Evolutionary conservation across 148 eudicot genomes (phyloP), one percentile per base, ranked within the genome.

Genomic region (Gaultheria prostrata): DNA sequence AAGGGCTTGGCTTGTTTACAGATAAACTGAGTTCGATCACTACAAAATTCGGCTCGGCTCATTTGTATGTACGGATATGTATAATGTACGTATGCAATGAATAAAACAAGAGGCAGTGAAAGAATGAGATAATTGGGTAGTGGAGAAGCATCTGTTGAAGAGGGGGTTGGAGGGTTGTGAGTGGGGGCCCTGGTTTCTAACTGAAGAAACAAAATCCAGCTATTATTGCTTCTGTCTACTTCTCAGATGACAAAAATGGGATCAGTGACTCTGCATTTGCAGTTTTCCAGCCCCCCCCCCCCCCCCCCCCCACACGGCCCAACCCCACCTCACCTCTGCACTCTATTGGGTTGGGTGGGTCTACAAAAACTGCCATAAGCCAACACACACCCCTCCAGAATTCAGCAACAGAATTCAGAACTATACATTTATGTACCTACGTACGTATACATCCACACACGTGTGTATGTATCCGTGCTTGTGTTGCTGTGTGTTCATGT

Each of bases 121-220:
- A 30, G 72, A 67, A 67, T 28, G 39, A 28, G 39, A 67, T 67
- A 67, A 67, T 67, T 67, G 72, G 72, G 72, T 30, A 67, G 72
- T 67, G 72, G 72, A 67, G 72, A 67, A 67, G 72, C 72, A 67
- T 21, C 50, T 39, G 56, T 76, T 70, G 32, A 50, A 57, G 83
- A 39, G 82, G 77, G 73, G 73, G 2, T 45, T 49, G 75, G 84
- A 50, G 2, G 78, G 43, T 82, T 57, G 70, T 11, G 33, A 32
- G 15, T 28, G 71, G 81, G 90, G 90, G 87, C 20, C 85, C 85
- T 84, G 83, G 86, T 43, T 84, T 71, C 43, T 57, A 85, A 89
- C 86, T 85, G 90, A 85, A 89, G 87, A 85, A 86, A 86, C 87
- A 85, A 89, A 80, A 86, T 85, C 86, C 86, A 88, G 85, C 89